These are phyloP conservation scores for Fragosphaeria purpurea DNA, from an alignment of 2,329 filamentous ascomycete species.

Conservation along the genomic window DNA sequence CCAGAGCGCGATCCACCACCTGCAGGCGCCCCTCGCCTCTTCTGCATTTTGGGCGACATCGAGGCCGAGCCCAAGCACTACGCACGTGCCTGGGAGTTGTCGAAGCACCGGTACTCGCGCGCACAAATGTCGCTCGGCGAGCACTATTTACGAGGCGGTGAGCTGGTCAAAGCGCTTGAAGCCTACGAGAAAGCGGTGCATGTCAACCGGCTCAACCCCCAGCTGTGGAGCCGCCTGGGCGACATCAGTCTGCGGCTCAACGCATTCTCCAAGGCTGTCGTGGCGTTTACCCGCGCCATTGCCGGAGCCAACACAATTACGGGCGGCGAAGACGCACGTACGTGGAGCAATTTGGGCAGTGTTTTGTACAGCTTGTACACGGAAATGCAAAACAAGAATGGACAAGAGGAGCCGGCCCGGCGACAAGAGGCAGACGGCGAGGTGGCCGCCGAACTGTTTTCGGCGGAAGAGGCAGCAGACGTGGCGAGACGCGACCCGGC, in stretches of 20 bases:
- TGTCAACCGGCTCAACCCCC: slow-evolving; percentile 70
- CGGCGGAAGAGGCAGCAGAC: slow-evolving; percentile 16
- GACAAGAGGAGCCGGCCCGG: slow-evolving; percentile 20
- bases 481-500: slow-evolving; percentile 38
- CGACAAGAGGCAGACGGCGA: slow-evolving; percentile 15
- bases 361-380: slow-evolving; percentile 63
- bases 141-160: slow-evolving; percentile 56
- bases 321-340: slow-evolving; percentile 81
- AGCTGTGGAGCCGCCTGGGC: slow-evolving; percentile 83
- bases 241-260: slow-evolving; percentile 75
- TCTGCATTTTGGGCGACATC: slow-evolving; percentile 89
- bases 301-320: slow-evolving; percentile 47
- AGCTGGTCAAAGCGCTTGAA: slow-evolving; percentile 59
- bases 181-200: slow-evolving; percentile 70
- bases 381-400: slow-evolving; percentile 25
- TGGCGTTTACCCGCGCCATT: slow-evolving; percentile 76
- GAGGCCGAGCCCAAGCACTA: slow-evolving; percentile 67
- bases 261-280: slow-evolving; percentile 66
- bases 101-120: slow-evolving; percentile 67
- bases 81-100: slow-evolving; percentile 79
- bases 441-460: not conserved
- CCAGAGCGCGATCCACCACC: slow-evolving; percentile 61
- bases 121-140: slow-evolving; percentile 83
- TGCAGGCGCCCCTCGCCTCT: slow-evolving; percentile 73
- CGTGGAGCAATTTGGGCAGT: slow-evolving; percentile 90